Evolutionary conservation across 2,329 filamentous ascomycete species (phyloP).

Genomic region (Fusarium longipes): DNA sequence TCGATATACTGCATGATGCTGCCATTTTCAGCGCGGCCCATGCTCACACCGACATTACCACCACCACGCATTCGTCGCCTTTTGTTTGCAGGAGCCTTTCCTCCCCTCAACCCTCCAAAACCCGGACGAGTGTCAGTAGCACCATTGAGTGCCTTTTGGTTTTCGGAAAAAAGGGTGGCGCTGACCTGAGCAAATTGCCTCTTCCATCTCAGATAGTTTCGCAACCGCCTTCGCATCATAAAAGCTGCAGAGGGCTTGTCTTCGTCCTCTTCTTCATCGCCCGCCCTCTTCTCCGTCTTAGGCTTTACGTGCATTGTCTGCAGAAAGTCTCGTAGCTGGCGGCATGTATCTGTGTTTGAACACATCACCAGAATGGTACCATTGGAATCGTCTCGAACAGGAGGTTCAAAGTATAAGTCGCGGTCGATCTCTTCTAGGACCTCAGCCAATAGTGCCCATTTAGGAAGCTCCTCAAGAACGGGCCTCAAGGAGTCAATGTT

Average conservation of each 20-base stretch:
- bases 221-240: conserved; percentile 90
- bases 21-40: conserved; percentile 76
- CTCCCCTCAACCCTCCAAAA: conserved; percentile 63
- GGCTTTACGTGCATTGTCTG: conserved; percentile 86
- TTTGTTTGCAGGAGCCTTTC: conserved; percentile 81
- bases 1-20: conserved; percentile 84
- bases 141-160: conserved; percentile 78
- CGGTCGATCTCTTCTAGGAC: conserved; percentile 93
- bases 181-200: conserved; percentile 88
- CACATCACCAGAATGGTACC: conserved; percentile 98
- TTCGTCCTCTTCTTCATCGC: conserved; percentile 60
- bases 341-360: conserved; percentile 84
- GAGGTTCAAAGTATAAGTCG: conserved; percentile 86
- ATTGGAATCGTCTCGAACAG: conserved; percentile 82
- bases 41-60: conserved; percentile 66
- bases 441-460: conserved; percentile 91
- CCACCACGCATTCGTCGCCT: conserved; percentile 86
- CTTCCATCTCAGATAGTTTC: conserved; percentile 92
- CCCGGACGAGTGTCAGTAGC: conserved; percentile 67
- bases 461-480: conserved; percentile 92
- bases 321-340: conserved; percentile 89
- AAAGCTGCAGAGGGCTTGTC: conserved; percentile 79
- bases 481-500: conserved; percentile 74
- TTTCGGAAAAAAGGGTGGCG: conserved; percentile 80
- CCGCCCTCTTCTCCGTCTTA: conserved; percentile 58